Percentiles rank a stretch among this genome's conserved stretches.
These are phyloP conservation scores for Borovskyia barvae DNA, from an alignment of 208 protist species.

Conservation along the genomic window DNA sequence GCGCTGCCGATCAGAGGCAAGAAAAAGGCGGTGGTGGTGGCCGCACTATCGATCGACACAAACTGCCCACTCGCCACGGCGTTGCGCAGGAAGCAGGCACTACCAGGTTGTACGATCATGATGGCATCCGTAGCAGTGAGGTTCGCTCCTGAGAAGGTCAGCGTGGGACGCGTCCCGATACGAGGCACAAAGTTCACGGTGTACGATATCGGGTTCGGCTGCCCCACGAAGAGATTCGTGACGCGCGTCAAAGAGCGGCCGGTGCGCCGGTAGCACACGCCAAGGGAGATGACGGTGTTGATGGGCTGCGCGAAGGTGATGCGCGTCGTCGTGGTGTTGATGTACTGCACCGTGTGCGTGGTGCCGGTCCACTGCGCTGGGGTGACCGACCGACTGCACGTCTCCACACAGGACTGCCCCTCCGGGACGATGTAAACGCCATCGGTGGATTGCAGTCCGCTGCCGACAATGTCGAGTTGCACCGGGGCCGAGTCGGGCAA, in stretches of 20 bases:
- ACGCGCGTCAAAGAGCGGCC: conserved; percentile 53
- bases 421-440: conserved; percentile 57
- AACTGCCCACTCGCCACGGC: conserved; percentile 51
- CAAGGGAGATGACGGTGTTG: conserved; percentile 37
- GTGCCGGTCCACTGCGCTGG: conserved; percentile 40
- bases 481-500: conserved; percentile 40
- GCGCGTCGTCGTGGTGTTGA: conserved; percentile 44
- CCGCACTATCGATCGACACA: conserved; percentile 20
- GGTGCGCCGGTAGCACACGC: conserved; percentile 80
- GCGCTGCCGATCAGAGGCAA: conserved; percentile 34
- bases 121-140: conserved; percentile 55
- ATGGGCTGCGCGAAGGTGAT: conserved; percentile 42
- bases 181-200: conserved; percentile 68
- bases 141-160: conserved; percentile 65
- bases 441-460: conserved; percentile 40
- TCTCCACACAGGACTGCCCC: conserved; percentile 62
- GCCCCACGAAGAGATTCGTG: conserved; percentile 44
- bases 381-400: conserved; percentile 51
- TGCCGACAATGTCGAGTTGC: conserved; percentile 54
- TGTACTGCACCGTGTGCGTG: conserved; percentile 36
- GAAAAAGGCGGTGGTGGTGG: conserved; percentile 34
- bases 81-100: conserved; percentile 41
- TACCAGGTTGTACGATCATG: conserved; percentile 55
- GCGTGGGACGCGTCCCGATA: conserved; percentile 67
- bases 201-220: conserved; percentile 72